phyloP scores from a whole-genome alignment of 2,329 filamentous ascomycete species.

The Trichophyton verrucosum region DNA sequence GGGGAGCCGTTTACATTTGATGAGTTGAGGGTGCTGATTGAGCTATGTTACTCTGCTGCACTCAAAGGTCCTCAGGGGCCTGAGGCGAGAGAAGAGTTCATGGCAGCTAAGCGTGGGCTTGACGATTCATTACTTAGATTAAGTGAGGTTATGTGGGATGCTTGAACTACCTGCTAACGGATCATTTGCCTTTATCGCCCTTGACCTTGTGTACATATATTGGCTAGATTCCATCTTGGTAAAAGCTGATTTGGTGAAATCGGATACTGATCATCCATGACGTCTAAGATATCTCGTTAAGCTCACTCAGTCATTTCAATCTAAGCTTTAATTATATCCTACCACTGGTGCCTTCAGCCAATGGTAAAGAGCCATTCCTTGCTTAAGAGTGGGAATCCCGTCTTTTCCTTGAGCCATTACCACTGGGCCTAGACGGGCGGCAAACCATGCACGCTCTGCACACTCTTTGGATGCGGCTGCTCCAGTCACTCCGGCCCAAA shows the following conservation, averaged over 20 bases:
- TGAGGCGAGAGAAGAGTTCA: conserved; percentile 34
- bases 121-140: conserved; percentile 33
- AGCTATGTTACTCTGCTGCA: conserved; percentile 35
- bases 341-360: background rate
- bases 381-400: background rate
- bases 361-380: background rate
- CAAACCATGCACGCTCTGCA: conserved; percentile 6
- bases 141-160: conserved; percentile 40
- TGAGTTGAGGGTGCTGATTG: conserved; percentile 34
- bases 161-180: conserved; percentile 8
- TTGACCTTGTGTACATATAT: background rate
- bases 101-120: conserved; percentile 35
- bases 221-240: background rate
- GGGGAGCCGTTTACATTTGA: conserved; percentile 36
- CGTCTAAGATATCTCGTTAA: background rate
- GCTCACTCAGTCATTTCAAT: background rate
- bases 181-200: background rate
- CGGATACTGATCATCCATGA: background rate
- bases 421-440: conserved; percentile 3
- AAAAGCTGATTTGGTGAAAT: background rate
- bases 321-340: background rate
- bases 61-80: conserved; percentile 28
- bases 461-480: conserved; percentile 1
- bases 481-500: conserved; percentile 7
- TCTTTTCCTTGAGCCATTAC: conserved; percentile 4